A percentile compares a stretch with the other conserved stretches of the same genome.
These are phyloP conservation scores for Neofusicoccum laricinum DNA, from an alignment of 2,329 filamentous ascomycete species.

Conservation along the genomic window DNA sequence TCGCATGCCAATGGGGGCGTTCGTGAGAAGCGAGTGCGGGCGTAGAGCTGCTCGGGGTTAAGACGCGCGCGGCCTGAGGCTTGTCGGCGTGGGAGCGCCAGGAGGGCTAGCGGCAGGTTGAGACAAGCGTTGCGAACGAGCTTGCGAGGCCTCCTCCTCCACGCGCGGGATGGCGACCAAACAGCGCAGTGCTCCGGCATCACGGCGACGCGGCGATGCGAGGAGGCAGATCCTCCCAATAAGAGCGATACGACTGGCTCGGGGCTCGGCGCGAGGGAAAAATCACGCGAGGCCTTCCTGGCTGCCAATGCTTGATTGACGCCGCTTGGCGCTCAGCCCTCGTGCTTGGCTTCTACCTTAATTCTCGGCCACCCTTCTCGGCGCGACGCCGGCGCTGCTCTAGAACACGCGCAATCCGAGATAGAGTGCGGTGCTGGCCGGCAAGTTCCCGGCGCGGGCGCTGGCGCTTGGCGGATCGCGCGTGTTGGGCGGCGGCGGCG, in stretches of 20 bases:
- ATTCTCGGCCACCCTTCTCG: conserved; percentile 14
- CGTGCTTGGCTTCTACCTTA: conserved; percentile 16
- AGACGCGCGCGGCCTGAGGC: neutral
- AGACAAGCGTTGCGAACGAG: conserved; percentile 16
- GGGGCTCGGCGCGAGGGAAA: conserved; percentile 2
- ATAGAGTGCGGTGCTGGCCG: neutral
- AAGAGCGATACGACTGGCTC: conserved; percentile 9
- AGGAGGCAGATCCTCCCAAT: conserved; percentile 5
- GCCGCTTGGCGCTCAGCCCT: neutral
- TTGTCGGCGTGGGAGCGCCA: neutral
- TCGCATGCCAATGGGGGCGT: neutral
- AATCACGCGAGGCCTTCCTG: conserved; percentile 4
- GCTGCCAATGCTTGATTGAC: neutral
- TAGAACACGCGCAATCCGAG: neutral
- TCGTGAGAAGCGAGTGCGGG: neutral
- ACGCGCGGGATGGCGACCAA: neutral
- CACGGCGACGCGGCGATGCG: conserved; percentile 4
- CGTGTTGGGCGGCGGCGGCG: neutral
- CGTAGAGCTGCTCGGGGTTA: neutral
- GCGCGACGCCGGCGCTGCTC: conserved; percentile 13
- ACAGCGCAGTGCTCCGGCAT: conserved; percentile 1
- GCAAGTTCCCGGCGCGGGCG: conserved; percentile 2
- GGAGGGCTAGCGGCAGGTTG: neutral
- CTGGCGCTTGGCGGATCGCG: neutral
- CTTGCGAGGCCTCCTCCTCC: conserved; percentile 5